Base-by-base conservation (phyloP, 2,329 filamentous ascomycete genomes). In the Colletotrichum sansevieriae region DNA sequence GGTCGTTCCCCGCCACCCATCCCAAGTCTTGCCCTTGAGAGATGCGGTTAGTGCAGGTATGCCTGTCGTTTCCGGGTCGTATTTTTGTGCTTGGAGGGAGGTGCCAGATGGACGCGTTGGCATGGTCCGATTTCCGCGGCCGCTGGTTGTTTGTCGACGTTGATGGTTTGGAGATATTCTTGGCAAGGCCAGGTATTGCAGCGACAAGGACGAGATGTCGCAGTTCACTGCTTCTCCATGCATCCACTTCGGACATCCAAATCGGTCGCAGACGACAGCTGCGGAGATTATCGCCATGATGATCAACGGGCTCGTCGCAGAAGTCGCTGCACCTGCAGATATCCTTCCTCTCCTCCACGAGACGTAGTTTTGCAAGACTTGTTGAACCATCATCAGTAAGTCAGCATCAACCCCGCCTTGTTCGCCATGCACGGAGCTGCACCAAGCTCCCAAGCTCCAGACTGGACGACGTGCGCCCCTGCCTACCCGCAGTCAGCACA, bases 401-500 rank as follows among this genome's bases (percentile, higher is more conserved):
- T 33, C 22, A 52, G 15, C 11, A 43, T 20, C 35, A 43, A 57
- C 52, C 52, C 59, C 43, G 43, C 59, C 18, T 63, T 10, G 51
- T 47, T 58, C 51, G 35, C 52, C 37, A 18, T 52, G 25, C 18
- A 54, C 35, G 51, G 37, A 18, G 44, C 51, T 44, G 10, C 8
- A 13, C 41, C 29, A 39, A 29, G 63, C 35, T 37, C 43, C 22
- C 37, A 43, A 57, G 59, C 60, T 43, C 49, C 22, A 63, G 61
- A 46, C 35, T 37, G 22, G 33, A 60, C 15, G 46, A 33, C 39
- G 20, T 2, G 25, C 29, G 55, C 46, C 15, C 10, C 12, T 62
- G 47, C 56, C 54, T 20, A 22, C 41, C 39, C 54, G 55, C 55
- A 18, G 65, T 56, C 55, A 68, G 61, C 65, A 68, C 65, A 60